These are phyloP conservation scores for Schizophyllum amplum DNA, from an alignment of 1,284 basidiomycete genomes.

Conservation along the genomic window DNA sequence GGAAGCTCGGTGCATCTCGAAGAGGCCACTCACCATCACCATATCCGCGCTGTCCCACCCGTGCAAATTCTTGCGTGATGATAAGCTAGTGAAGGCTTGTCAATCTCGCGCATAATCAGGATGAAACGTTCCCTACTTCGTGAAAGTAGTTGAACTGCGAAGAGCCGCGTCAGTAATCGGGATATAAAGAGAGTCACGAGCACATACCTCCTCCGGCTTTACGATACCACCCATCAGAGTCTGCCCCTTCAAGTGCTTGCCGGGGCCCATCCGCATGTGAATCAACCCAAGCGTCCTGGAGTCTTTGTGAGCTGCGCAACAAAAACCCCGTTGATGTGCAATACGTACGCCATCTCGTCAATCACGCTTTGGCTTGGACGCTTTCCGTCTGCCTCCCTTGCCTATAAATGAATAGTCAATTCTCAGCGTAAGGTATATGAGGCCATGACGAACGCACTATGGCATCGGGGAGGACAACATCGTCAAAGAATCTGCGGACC, in stretches of 20 bases:
- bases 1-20: no score
- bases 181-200: no score
- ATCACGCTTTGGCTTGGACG: constrained; percentile 55
- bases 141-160: constrained; percentile 29
- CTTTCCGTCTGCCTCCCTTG: constrained; percentile 64
- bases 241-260: constrained; percentile 73
- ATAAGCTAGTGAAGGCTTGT: constrained; percentile 44
- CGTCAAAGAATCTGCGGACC: constrained; percentile 46
- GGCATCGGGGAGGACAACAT: constrained; percentile 55
- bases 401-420: background rate
- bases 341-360: constrained; percentile 47
- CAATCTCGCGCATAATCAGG: constrained; percentile 1
- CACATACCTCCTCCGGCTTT: no score
- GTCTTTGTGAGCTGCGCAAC: background rate
- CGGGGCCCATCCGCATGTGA: constrained; percentile 83
- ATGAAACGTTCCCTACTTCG: constrained; percentile 50
- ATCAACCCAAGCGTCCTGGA: background rate
- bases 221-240: constrained; percentile 73
- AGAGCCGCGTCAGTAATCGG: no score
- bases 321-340: background rate
- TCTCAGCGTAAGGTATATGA: background rate
- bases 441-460: constrained; percentile 28
- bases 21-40: constrained; percentile 27
- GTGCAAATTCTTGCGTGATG: constrained; percentile 77
- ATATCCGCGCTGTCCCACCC: constrained; percentile 78